Percentiles rank a stretch among this genome's conserved stretches.
Evolutionary conservation across 139 green algal genomes (phyloP).

Genomic region (Chlorella vulgaris): DNA sequence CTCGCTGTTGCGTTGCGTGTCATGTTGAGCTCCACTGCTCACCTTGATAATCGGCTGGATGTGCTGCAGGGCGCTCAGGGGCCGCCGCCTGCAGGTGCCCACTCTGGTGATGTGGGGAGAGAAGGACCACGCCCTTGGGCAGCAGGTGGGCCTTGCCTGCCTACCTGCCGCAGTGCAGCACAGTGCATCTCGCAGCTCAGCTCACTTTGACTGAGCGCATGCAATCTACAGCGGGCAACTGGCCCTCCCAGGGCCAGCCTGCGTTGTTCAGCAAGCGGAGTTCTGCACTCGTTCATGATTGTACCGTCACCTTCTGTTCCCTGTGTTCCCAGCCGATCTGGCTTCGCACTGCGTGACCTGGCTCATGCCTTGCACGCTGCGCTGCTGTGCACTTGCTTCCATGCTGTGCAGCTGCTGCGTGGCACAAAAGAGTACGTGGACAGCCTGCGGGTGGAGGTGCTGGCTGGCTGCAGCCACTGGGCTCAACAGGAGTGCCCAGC

Average conservation of each 20-base stretch:
- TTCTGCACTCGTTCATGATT: too few species aligned
- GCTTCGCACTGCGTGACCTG: not conserved
- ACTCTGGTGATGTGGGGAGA: slow-evolving; percentile 46
- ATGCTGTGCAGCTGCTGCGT: slow-evolving; percentile 30
- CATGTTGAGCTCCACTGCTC: not conserved
- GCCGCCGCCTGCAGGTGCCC: slow-evolving; percentile 17
- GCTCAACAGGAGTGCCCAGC: slow-evolving; percentile 5
- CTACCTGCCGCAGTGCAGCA: not conserved
- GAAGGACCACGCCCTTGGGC: slow-evolving; percentile 37
- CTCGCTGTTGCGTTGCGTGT: not conserved
- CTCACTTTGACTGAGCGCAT: not conserved
- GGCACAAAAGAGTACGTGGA: slow-evolving; percentile 43
- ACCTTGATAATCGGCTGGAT: too few species aligned
- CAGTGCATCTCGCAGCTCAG: not conserved
- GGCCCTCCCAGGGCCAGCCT: too few species aligned
- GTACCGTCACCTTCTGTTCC: too few species aligned
- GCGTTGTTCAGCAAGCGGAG: too few species aligned
- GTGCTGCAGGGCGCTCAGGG: not conserved
- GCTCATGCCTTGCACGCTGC: not conserved
- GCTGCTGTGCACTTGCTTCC: not conserved
- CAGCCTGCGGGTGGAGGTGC: slow-evolving; percentile 42
- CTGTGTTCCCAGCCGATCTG: too few species aligned
- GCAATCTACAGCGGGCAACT: not conserved
- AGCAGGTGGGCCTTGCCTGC: not conserved
- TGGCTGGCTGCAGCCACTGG: slow-evolving; percentile 69